phyloP scores from a whole-genome alignment of 306 rosid genomes.

The Vicia sativa region DNA sequence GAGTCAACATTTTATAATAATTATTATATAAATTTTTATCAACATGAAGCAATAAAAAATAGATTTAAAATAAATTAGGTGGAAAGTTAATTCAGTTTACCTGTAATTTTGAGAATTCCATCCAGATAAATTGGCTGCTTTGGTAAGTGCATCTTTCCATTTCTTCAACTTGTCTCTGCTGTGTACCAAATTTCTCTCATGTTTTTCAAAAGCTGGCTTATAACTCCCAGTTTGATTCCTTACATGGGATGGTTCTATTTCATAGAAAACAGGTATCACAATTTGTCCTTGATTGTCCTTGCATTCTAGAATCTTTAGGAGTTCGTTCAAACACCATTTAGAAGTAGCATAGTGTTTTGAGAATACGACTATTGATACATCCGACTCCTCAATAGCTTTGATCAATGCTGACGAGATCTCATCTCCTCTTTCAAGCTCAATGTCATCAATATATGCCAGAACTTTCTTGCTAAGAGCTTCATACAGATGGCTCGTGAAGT shows the following conservation, averaged over 20 bases:
- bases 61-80: too few species aligned
- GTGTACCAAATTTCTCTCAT: neutral
- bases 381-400: conserved; percentile 11
- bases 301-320: too few species aligned
- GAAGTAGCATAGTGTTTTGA: conserved; percentile 20
- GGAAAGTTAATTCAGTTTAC: too few species aligned
- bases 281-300: too few species aligned
- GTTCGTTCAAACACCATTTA: too few species aligned
- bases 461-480: conserved; percentile 1
- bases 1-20: too few species aligned
- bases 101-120: neutral
- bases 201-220: neutral
- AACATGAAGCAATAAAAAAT: too few species aligned
- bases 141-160: conserved; percentile 25
- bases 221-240: conserved; percentile 17
- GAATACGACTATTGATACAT: conserved; percentile 4
- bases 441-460: neutral
- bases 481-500: conserved; percentile 17
- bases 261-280: too few species aligned
- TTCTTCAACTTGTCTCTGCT: neutral
- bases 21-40: too few species aligned
- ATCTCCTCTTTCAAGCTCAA: conserved; percentile 13
- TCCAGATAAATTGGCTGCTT: conserved; percentile 21
- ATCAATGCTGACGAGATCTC: neutral
- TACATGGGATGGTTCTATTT: conserved; percentile 28